A percentile compares a stretch with the other conserved stretches of the same genome.
Evolutionary conservation across 2,329 filamentous ascomycete genomes (phyloP).

Genomic region (Cladosporium sp.): DNA sequence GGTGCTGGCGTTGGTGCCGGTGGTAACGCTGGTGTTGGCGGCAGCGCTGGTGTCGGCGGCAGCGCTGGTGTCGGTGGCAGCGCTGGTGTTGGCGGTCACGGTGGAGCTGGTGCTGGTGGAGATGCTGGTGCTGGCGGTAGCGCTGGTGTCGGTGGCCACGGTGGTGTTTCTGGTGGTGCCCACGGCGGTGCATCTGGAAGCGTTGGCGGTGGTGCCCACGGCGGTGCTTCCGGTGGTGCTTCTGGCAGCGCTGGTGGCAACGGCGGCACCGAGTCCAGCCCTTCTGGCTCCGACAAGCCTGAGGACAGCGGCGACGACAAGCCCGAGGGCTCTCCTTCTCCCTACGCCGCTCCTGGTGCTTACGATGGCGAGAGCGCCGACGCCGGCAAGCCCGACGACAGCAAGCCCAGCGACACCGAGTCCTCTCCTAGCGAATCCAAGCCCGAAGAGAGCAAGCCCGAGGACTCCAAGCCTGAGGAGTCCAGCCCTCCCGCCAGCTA

Average conservation of each 20-base stretch:
- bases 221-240: neutral
- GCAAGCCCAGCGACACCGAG: neutral
- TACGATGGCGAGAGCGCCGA: neutral
- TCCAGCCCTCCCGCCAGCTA: neutral
- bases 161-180: neutral
- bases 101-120: neutral
- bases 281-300: neutral
- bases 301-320: neutral
- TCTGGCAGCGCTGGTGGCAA: neutral
- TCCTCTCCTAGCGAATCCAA: slow-evolving; percentile 58
- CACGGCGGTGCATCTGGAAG: neutral
- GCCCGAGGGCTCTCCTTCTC: neutral
- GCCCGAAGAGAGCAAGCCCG: slow-evolving; percentile 83
- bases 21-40: neutral
- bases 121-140: neutral
- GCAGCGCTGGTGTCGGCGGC: neutral
- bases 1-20: neutral
- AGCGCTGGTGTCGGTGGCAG: neutral
- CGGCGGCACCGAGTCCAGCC: neutral
- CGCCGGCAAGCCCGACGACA: neutral
- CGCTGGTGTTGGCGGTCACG: neutral
- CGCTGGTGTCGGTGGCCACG: neutral
- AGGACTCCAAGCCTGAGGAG: slow-evolving; percentile 64
- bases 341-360: neutral
- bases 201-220: neutral